Base-by-base conservation (phyloP, 805 yeast genomes). In the Metschnikowia koreensis region DNA sequence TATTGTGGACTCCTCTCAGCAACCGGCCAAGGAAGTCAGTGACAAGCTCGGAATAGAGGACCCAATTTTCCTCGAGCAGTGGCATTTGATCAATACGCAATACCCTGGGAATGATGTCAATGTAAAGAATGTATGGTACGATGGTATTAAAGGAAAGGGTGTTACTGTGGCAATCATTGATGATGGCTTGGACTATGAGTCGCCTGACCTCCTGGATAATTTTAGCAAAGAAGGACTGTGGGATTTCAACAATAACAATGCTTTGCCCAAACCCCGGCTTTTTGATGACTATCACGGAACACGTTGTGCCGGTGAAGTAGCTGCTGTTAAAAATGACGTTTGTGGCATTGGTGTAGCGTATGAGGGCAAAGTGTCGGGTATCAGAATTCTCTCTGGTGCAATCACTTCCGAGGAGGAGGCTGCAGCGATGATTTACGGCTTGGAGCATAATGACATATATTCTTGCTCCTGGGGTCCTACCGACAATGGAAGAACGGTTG, bases 391-490 rank as follows among this genome's bases (percentile, higher is more conserved):
- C 43, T 86, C 96, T 1, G 96, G 90, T 2, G 75, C 80, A 43
- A 81, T 94, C 45, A 82, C 93, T 2, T 74, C 89, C 2, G 96
- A 86, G 52, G 96, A 92, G 56, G 99, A 94, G 68, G 98, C 98
- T 0, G 82, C 87, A 2, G 87, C 98, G 1, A 74, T 94, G 76
- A 77, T 88, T 37, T 87, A 88, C 68, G 92, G 84, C 0, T 72
- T 87, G 56, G 92, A 89, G 55, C 80, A 82, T 28, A 94, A 94
- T 68, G 97, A 94, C 67, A 94, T 94, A 38, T 94, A 91, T 66
- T 89, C 97, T 3, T 94, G 99, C 68, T 90, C 97, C 3, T 94
- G 99, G 99, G 99, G 99, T 7, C 99, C 99, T 1, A 81, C 90
- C 2, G 99, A 94, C 67, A 89, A 93, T 66, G 99, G 99, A 0